phyloP scores from a whole-genome alignment of 164 flowering plant genomes.

The Piper betle region DNA sequence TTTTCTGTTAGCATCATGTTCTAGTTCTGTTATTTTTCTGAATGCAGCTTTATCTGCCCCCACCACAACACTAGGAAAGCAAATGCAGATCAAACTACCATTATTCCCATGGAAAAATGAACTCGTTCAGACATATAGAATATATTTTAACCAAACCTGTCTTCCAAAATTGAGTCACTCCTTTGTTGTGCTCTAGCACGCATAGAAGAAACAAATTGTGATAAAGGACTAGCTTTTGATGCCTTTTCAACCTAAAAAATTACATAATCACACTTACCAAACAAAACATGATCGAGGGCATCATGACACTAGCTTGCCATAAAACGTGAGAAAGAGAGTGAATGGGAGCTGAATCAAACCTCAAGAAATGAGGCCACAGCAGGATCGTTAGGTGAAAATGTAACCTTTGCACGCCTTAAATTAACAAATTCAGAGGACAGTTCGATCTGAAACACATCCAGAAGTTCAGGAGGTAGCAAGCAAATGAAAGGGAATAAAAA shows the following conservation, averaged over 20 bases:
- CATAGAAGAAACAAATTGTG: constrained; percentile 40
- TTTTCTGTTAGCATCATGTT: constrained; percentile 22
- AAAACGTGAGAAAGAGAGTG: not conserved
- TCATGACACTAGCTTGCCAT: too few species aligned
- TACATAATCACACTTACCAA: not conserved
- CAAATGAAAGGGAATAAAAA: not conserved
- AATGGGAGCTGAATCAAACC: constrained; percentile 29
- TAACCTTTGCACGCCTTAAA: constrained; percentile 38
- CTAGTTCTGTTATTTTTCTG: constrained; percentile 20
- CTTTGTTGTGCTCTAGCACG: constrained; percentile 57
- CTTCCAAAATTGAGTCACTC: constrained; percentile 44
- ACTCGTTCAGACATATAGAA: not conserved
- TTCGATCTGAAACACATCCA: constrained; percentile 41
- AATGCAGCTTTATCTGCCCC: constrained; percentile 57
- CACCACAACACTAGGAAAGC: constrained; percentile 51
- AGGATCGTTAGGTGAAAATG: constrained; percentile 69
- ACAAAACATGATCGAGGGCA: not conserved
- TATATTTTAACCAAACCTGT: constrained; percentile 47
- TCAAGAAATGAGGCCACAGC: constrained; percentile 58
- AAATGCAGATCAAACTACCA: not conserved
- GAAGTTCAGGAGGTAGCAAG: not conserved
- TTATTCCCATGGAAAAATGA: not conserved
- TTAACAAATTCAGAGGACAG: constrained; percentile 57
- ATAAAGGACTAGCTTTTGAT: constrained; percentile 54
- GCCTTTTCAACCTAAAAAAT: constrained; percentile 50